Evolutionary conservation across 495 filamentous ascomycete genomes (phyloP).

Genomic region (Penicillium goetzii): DNA sequence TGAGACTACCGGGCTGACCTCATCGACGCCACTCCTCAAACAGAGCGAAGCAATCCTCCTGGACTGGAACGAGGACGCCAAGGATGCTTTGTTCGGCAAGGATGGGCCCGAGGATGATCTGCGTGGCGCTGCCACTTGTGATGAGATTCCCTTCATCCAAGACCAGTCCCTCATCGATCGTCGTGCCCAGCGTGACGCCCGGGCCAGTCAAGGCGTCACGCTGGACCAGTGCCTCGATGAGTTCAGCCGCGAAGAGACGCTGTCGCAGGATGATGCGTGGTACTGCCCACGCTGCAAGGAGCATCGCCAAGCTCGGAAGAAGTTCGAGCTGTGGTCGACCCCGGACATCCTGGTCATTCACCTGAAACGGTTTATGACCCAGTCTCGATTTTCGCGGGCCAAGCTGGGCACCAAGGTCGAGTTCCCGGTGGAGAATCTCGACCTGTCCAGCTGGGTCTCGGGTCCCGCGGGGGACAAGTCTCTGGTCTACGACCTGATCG

Average conservation of each 20-base stretch:
- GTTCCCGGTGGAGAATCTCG: slow-evolving; percentile 86
- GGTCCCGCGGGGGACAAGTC: slow-evolving; percentile 75
- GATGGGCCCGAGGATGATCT: slow-evolving; percentile 26
- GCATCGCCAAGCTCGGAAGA: slow-evolving; percentile 88
- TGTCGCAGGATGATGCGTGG: slow-evolving; percentile 95
- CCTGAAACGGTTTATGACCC: slow-evolving; percentile 84
- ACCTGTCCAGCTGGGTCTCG: slow-evolving; percentile 78
- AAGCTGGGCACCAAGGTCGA: slow-evolving; percentile 92
- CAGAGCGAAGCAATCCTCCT: slow-evolving; percentile 81
- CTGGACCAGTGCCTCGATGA: slow-evolving; percentile 93
- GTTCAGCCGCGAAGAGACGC: slow-evolving; percentile 86
- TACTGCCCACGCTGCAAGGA: slow-evolving; percentile 96
- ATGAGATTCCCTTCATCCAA: slow-evolving; percentile 51
- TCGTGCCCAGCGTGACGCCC: slow-evolving; percentile 58
- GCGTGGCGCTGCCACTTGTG: slow-evolving; percentile 47
- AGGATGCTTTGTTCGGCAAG: slow-evolving; percentile 72
- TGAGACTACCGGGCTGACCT: slow-evolving; percentile 24
- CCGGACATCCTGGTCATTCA: slow-evolving; percentile 95
- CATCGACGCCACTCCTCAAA: slow-evolving; percentile 59
- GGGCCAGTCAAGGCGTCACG: slow-evolving; percentile 73
- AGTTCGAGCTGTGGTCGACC: slow-evolving; percentile 93
- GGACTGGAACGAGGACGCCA: slow-evolving; percentile 73
- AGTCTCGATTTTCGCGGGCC: slow-evolving; percentile 67
- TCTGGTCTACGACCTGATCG: slow-evolving; percentile 88
- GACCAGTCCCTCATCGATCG: slow-evolving; percentile 71